These are phyloP conservation scores for Oryza brachyantha DNA, from an alignment of 176 grass and related monocot species.

Conservation along the genomic window DNA sequence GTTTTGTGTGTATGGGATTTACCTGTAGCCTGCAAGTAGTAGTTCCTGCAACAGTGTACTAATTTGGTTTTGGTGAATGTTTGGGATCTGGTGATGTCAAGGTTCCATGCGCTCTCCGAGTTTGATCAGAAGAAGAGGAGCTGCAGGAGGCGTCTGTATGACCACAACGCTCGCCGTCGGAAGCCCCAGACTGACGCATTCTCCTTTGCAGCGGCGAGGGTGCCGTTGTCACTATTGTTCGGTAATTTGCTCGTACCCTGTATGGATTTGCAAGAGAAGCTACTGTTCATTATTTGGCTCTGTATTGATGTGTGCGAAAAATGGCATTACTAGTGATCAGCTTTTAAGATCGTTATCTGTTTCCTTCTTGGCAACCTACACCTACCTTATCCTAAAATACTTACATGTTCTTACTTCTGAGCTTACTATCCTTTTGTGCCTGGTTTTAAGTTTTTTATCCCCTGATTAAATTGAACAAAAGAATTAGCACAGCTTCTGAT, in stretches of 20 bases:
- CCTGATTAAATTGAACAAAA: not conserved
- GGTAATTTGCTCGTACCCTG: conserved; percentile 38
- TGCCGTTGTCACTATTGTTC: conserved; percentile 45
- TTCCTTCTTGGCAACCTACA: not conserved
- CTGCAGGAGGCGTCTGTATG: conserved; percentile 74
- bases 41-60: not conserved
- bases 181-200: conserved; percentile 57
- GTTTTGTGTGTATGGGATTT: not conserved
- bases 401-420: not conserved
- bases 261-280: not conserved
- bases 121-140: conserved; percentile 87
- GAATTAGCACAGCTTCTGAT: not conserved
- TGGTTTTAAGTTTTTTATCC: not conserved
- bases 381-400: not conserved
- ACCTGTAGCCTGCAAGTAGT: not conserved
- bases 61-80: conserved; percentile 23
- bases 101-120: conserved; percentile 70
- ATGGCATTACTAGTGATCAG: not conserved
- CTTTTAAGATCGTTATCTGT: not conserved
- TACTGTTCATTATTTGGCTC: not conserved
- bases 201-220: conserved; percentile 44
- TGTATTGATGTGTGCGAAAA: not conserved
- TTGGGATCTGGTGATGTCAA: conserved; percentile 40
- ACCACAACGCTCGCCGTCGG: conserved; percentile 73
- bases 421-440: not conserved